phyloP scores from a whole-genome alignment of 208 protist species.

The Leishmania braziliensis region DNA sequence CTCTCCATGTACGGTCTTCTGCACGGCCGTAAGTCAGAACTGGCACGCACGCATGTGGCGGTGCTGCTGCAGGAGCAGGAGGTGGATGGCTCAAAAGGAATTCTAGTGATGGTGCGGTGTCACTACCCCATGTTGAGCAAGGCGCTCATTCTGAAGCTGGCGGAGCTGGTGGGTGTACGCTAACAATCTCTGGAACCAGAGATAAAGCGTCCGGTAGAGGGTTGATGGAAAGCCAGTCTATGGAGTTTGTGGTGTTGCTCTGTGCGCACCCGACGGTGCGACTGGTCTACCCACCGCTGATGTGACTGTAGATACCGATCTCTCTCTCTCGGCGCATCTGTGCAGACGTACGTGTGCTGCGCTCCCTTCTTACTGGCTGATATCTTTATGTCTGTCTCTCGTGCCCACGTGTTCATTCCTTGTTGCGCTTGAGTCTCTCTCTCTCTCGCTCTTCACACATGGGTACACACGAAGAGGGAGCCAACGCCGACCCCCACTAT shows the following conservation, averaged over 20 bases:
- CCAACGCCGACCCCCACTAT: not conserved
- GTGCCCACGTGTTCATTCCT: not conserved
- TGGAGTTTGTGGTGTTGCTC: not conserved
- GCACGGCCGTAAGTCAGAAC: constrained; percentile 56
- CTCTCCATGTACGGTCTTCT: constrained; percentile 63
- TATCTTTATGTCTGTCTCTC: not conserved
- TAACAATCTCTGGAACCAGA: not conserved
- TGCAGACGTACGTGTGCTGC: not conserved
- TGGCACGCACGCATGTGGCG: constrained; percentile 50
- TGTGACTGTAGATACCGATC: not conserved
- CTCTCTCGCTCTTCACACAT: not conserved
- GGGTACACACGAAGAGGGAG: not conserved
- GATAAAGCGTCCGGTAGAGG: not conserved
- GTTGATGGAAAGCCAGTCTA: not conserved
- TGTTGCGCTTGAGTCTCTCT: not conserved
- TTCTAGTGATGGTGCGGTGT: constrained; percentile 51
- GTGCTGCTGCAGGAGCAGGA: constrained; percentile 64
- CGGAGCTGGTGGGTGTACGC: constrained; percentile 24
- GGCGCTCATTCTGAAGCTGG: constrained; percentile 61
- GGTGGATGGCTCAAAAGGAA: constrained; percentile 39
- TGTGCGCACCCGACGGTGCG: not conserved
- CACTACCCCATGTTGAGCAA: constrained; percentile 52
- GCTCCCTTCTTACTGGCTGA: not conserved
- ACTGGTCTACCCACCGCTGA: not conserved
- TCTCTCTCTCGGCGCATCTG: not conserved